Conservation (phyloP, 257 asterid species). For the Solanum lignicaule region DNA sequence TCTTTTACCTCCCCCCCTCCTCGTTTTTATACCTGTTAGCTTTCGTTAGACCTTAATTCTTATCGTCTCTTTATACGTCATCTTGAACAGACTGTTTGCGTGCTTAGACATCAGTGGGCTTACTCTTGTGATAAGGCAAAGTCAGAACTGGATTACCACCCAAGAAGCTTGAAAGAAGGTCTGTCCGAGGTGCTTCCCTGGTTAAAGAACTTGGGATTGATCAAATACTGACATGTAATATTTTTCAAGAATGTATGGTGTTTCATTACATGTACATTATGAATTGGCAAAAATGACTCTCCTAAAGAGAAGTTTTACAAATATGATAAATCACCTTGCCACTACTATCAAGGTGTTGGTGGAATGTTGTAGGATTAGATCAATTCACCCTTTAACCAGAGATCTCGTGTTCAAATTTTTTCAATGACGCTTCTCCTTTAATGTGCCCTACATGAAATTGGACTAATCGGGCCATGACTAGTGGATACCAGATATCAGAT, state of each 20-base stretch:
- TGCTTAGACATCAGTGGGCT: slow-evolving; percentile 81
- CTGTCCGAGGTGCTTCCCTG: slow-evolving; percentile 76
- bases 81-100: slow-evolving; percentile 44
- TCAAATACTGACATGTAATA: slow-evolving; percentile 29
- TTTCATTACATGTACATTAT: background rate
- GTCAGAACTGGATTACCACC: slow-evolving; percentile 62
- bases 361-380: background rate
- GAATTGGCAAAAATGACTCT: background rate
- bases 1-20: background rate
- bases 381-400: background rate
- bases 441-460: background rate
- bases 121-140: slow-evolving; percentile 79
- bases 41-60: background rate
- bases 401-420: background rate
- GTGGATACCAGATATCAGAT: background rate
- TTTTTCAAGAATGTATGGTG: background rate
- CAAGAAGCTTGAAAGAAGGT: slow-evolving; percentile 78
- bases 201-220: slow-evolving; percentile 62
- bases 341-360: background rate
- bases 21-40: background rate
- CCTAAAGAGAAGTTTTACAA: background rate
- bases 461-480: background rate
- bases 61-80: background rate
- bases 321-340: background rate
- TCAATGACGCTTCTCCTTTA: background rate